Percentiles rank a stretch among this genome's conserved stretches.
Evolutionary conservation across 108 stramenopile genomes (phyloP).

Genomic region (Nitzschia sp.): DNA sequence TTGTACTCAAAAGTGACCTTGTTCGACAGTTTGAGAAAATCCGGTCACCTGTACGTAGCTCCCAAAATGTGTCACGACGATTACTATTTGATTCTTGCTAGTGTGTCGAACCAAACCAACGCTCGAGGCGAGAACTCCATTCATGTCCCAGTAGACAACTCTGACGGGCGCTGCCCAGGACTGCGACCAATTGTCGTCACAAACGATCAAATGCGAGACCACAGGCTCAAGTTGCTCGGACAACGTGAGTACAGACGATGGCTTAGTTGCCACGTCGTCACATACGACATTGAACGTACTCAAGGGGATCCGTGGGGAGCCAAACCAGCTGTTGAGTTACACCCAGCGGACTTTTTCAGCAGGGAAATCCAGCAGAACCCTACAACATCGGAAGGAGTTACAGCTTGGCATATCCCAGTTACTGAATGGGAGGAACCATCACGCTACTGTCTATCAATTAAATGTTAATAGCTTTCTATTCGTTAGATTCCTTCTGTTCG

Average conservation of each 20-base stretch:
- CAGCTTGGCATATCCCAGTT: conserved; percentile 85
- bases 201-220: conserved; percentile 90
- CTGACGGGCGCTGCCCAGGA: conserved; percentile 66
- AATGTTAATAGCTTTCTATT: not conserved
- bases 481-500: not conserved
- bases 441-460: conserved; percentile 2
- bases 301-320: conserved; percentile 48
- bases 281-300: conserved; percentile 62
- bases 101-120: conserved; percentile 65
- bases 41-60: conserved; percentile 49
- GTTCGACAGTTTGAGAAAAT: conserved; percentile 16
- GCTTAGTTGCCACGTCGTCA: conserved; percentile 77
- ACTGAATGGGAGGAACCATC: conserved; percentile 55
- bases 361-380: conserved; percentile 83
- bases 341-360: conserved; percentile 78
- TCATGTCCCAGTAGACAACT: conserved; percentile 48
- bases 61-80: conserved; percentile 72
- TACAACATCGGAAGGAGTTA: conserved; percentile 1
- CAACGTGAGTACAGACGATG: conserved; percentile 78
- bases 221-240: conserved; percentile 73
- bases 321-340: conserved; percentile 59
- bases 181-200: conserved; percentile 74
- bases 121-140: conserved; percentile 35
- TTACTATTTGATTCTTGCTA: conserved; percentile 86
- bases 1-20: not conserved